A percentile compares a stretch with the other conserved stretches of the same genome.
These are phyloP conservation scores for Coemansia sp. DNA, from an alignment of 192 early-diverging fungal genomes.

Conservation along the genomic window DNA sequence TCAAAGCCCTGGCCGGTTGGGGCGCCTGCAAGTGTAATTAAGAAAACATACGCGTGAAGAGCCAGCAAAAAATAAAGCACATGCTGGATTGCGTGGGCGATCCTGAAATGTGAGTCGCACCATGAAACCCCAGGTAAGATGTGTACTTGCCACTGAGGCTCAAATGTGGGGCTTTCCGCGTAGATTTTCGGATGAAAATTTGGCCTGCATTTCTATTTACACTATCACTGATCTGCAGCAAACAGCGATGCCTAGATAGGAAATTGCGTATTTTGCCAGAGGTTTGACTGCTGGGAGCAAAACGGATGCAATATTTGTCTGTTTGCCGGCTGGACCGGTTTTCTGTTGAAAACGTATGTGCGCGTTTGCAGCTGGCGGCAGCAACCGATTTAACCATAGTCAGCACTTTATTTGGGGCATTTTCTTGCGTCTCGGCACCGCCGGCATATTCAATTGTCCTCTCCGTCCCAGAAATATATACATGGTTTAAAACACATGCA, in stretches of 20 bases:
- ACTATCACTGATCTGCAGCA: background rate
- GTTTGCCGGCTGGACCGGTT: background rate
- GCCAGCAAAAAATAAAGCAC: background rate
- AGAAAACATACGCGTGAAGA: background rate
- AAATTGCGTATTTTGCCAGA: background rate
- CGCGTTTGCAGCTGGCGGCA: background rate
- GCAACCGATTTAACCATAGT: background rate
- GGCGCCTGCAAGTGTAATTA: background rate
- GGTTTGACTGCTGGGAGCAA: too few relatives aligned
- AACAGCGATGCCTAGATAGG: background rate
- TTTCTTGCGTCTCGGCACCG: background rate
- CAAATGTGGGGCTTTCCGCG: background rate
- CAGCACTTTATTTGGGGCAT: background rate
- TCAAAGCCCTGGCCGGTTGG: background rate
- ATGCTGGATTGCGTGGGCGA: background rate
- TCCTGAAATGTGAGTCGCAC: background rate
- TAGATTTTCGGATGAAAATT: background rate
- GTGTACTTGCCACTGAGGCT: background rate
- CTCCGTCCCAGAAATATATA: background rate
- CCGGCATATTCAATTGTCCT: background rate
- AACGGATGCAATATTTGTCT: background rate
- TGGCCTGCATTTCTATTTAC: conserved; percentile 2
- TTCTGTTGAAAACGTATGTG: background rate
- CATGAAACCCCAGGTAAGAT: background rate
- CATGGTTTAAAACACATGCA: background rate